phyloP scores from a whole-genome alignment of 345 rosid genomes.

The Euphorbia lathyris region DNA sequence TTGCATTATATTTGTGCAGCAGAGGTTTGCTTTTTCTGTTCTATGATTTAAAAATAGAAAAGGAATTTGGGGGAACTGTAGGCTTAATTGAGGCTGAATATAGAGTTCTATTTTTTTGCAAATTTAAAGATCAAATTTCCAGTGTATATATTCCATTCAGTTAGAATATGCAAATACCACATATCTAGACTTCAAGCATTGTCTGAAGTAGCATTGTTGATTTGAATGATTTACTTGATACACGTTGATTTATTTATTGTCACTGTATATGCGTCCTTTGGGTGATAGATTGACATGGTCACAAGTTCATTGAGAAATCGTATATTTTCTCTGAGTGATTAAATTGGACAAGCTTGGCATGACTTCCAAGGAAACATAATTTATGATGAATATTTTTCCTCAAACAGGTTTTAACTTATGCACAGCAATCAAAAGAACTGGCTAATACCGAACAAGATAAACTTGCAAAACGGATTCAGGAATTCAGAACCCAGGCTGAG shows the following conservation, averaged over 20 bases:
- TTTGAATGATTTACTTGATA: neutral
- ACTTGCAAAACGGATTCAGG: conserved; percentile 86
- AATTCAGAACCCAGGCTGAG: conserved; percentile 81
- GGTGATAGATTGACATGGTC: conserved; percentile 1
- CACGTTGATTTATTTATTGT: neutral
- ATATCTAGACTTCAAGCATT: neutral
- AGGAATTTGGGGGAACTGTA: neutral
- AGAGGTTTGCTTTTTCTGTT: neutral
- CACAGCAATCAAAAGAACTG: conserved; percentile 81
- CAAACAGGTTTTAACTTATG: conserved; percentile 68
- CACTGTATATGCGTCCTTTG: neutral
- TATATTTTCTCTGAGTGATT: neutral
- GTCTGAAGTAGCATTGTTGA: neutral
- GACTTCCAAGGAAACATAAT: neutral
- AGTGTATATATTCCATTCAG: neutral
- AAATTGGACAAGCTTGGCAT: conserved; percentile 1
- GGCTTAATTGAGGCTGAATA: neutral
- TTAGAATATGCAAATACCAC: neutral
- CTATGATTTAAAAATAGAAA: neutral
- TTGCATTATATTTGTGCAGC: neutral
- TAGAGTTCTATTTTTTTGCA: neutral
- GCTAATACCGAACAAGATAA: conserved; percentile 71
- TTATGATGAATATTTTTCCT: conserved; percentile 4
- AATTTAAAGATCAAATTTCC: neutral
- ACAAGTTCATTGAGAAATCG: neutral